Percentiles rank a stretch among this genome's conserved stretches.
Conservation (phyloP, 176 grass and related monocot genomes). For the Oryza glumipatula region DNA sequence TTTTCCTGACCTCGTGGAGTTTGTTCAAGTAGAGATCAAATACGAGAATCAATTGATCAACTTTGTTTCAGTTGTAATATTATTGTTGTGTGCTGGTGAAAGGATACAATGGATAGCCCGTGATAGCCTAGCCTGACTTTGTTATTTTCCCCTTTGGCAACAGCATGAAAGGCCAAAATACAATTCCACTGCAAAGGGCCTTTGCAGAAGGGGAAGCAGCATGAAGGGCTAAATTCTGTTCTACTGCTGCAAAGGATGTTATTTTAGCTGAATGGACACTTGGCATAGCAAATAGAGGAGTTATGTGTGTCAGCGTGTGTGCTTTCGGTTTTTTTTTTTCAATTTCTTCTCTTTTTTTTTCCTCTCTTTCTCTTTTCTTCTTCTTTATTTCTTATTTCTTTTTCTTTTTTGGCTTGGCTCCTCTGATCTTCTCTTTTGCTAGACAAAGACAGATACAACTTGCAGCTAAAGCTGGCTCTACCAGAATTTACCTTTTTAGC, state of each 20-base stretch:
- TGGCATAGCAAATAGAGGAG: neutral
- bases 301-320: neutral
- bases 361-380: neutral
- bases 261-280: constrained; percentile 4
- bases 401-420: neutral
- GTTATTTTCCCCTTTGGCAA: neutral
- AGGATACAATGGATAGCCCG: neutral
- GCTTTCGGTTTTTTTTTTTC: too few relatives aligned
- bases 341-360: too few relatives aligned
- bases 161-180: constrained; percentile 14
- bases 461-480: neutral
- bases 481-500: neutral
- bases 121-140: neutral
- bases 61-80: neutral
- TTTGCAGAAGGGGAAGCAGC: neutral
- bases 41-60: neutral
- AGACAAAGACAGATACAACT: neutral
- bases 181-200: neutral
- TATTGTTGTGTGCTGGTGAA: neutral
- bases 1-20: neutral
- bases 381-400: neutral
- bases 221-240: constrained; percentile 23
- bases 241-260: neutral
- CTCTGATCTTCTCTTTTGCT: neutral
- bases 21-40: constrained; percentile 11